Evolutionary conservation across 805 yeast genomes (phyloP).

Genomic region (Candida chilensis): DNA sequence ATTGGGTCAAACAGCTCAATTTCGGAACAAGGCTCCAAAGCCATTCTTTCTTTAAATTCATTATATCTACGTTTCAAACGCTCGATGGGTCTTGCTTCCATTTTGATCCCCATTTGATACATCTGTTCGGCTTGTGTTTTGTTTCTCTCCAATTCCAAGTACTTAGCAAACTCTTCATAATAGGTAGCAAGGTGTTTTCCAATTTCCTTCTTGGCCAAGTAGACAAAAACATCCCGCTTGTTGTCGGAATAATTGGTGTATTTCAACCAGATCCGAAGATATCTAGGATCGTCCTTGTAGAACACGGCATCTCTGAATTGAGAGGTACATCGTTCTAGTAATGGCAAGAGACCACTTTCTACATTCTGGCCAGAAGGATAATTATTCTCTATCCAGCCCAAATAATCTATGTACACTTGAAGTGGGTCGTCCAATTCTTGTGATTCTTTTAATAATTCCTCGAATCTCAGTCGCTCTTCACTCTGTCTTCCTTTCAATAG

Average conservation of each 20-base stretch:
- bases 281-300: constrained; percentile 79
- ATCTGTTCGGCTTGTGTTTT: constrained; percentile 49
- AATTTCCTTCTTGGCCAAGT: constrained; percentile 61
- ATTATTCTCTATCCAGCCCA: constrained; percentile 59
- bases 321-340: constrained; percentile 67
- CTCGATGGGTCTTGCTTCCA: constrained; percentile 55
- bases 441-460: constrained; percentile 33
- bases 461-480: constrained; percentile 36
- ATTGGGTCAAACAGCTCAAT: no score
- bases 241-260: constrained; percentile 62
- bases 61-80: constrained; percentile 32
- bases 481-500: constrained; percentile 13
- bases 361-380: constrained; percentile 54
- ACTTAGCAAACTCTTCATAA: constrained; percentile 73
- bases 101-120: constrained; percentile 46
- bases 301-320: constrained; percentile 53
- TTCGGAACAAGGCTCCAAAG: constrained; percentile 9
- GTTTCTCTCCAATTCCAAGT: constrained; percentile 41
- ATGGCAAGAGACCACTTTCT: constrained; percentile 54
- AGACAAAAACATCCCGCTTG: constrained; percentile 63
- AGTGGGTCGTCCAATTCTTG: constrained; percentile 79
- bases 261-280: constrained; percentile 72
- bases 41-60: constrained; percentile 32
- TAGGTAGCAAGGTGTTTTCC: constrained; percentile 60
- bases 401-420: constrained; percentile 64